phyloP scores from a whole-genome alignment of 768 basidiomycete species.

The Pisolithus albus region DNA sequence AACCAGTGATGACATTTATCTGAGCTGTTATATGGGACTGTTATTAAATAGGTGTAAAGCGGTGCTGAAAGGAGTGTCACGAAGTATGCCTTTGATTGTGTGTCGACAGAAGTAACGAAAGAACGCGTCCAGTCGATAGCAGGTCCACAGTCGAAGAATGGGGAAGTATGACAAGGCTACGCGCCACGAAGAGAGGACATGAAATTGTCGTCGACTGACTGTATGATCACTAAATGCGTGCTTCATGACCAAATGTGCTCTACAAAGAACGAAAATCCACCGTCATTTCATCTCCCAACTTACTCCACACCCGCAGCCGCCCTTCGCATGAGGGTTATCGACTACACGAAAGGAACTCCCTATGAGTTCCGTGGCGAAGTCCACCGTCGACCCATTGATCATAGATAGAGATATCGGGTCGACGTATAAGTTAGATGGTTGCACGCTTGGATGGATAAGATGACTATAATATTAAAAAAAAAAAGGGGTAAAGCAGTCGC shows the following conservation, averaged over 20 bases:
- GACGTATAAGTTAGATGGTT: conserved; percentile 71
- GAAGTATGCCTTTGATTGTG: conserved; percentile 49
- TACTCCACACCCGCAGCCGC: conserved; percentile 93
- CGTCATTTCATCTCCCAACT: conserved; percentile 79
- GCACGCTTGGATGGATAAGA: conserved; percentile 63
- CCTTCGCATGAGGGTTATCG: conserved; percentile 87
- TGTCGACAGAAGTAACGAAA: conserved; percentile 24
- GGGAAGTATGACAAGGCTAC: not conserved
- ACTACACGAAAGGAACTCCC: conserved; percentile 81
- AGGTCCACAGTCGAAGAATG: too few species aligned
- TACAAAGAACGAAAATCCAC: too few species aligned
- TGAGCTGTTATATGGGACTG: conserved; percentile 30
- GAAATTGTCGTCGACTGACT: too few species aligned
- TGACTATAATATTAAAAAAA: conserved; percentile 37
- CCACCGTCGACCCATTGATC: conserved; percentile 82
- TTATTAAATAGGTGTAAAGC: conserved; percentile 51
- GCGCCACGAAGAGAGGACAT: not conserved
- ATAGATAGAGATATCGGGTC: conserved; percentile 82
- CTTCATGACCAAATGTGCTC: too few species aligned
- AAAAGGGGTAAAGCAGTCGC: not conserved
- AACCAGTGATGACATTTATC: conserved; percentile 68
- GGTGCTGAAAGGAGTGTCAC: conserved; percentile 52
- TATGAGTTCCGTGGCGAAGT: conserved; percentile 91
- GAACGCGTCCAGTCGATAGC: not conserved
- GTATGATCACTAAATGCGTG: too few species aligned